Evolutionary conservation across 495 filamentous ascomycete species (phyloP), one percentile per base, ranked within the genome.

Genomic region (Aspergillus incahuasiensis): DNA sequence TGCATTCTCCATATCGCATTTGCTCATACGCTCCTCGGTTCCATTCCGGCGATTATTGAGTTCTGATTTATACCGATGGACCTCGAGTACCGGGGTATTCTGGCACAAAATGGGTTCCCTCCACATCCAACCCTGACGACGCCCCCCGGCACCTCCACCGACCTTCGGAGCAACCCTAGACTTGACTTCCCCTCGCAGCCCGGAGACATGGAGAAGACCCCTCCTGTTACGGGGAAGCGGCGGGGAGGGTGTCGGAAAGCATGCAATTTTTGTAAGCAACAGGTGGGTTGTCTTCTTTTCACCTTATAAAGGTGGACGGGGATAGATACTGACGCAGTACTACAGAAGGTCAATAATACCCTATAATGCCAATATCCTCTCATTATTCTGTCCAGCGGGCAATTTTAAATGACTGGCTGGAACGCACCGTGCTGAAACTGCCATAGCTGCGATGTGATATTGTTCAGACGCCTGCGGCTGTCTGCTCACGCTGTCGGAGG

Each of bases 191-290:
- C 58, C 48, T 69, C 70, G 43, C 71, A 70, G 47, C 61, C 68
- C 56, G 65, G 69, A 56, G 66, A 65, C 45, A 74, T 71, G 73
- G 71, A 74, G 58, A 75, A 74, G 67, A 60, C 66, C 55, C 71
- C 70, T 64, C 72, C 72, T 59, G 64, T 73, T 61, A 72, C 70
- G 28, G 68, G 72, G 54, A 78, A 78, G 60, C 73, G 74, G 61
- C 70, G 74, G 59, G 74, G 74, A 57, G 74, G 74, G 19, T 74
- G 71, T 66, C 63, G 74, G 22, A 76, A 76, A 60, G 74, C 74
- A 28, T 78, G 74, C 67, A 78, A 78, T 43, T 73, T 76, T 61
- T 78, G 74, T 69, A 76, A 76, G 52, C 74, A 78, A 64, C 74
- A 78, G 58, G 76, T 76, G 73, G 74, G 76, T 62, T 60, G 32